Evolutionary conservation across 331 rosid species (phyloP).

Genomic region (Spiraea crenata): DNA sequence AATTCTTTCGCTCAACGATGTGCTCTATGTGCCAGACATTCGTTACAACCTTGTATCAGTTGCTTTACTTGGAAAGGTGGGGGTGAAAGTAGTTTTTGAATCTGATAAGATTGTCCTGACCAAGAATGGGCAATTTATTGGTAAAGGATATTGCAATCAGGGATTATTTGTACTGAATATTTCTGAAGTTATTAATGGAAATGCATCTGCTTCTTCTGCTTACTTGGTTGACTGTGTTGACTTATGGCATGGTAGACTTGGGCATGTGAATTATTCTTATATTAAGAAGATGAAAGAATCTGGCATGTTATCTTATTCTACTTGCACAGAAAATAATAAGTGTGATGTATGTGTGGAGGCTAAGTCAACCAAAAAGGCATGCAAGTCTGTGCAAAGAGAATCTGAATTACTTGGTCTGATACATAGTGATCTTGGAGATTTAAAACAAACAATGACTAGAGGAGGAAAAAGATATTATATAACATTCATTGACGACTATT

Average conservation of each 20-base stretch:
- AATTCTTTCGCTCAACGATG: not conserved
- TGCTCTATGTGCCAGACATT: conserved; percentile 1
- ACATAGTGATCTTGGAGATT: not conserved
- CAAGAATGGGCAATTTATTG: not conserved
- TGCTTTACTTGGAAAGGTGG: not conserved
- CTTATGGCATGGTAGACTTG: conserved; percentile 1
- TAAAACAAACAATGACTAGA: conserved; percentile 4
- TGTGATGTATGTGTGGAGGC: not conserved
- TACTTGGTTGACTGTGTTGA: not conserved
- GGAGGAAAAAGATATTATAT: not conserved
- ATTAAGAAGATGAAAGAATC: conserved; percentile 4
- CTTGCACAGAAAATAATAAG: not conserved
- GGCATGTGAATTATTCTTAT: not conserved
- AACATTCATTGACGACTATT: conserved; percentile 5
- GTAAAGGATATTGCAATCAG: not conserved
- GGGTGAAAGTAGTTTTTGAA: not conserved
- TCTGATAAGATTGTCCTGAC: not conserved
- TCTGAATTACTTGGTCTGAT: not conserved
- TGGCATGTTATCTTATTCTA: not conserved
- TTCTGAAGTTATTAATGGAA: not conserved
- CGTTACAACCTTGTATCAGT: not conserved
- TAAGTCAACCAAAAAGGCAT: conserved; percentile 1
- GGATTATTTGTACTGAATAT: conserved; percentile 3
- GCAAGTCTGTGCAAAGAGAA: not conserved
- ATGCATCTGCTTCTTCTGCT: not conserved